Evolutionary conservation across 1,284 basidiomycete species (phyloP), one percentile per base, ranked within the genome.

Genomic region (Moniliophthora roreri): DNA sequence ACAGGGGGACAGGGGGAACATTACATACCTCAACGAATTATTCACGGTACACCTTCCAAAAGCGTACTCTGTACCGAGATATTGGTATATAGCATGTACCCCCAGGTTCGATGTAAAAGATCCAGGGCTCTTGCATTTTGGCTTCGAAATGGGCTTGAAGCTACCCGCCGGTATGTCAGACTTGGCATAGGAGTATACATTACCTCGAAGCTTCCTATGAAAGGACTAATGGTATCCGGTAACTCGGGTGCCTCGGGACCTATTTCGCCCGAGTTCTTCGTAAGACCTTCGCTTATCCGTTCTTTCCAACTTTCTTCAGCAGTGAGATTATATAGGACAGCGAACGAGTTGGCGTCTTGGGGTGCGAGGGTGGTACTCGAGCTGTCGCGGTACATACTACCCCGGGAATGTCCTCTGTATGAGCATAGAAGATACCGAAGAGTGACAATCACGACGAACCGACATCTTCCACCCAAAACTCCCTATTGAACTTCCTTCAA

Each of bases 181-280:
- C 38, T 2, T n/a, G n/a, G n/a, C 40, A 10, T 11, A 34, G 2
- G 46, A 45, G 20, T 32, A 54, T 68, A 8, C n/a, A n/a, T n/a
- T 41, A 76, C 77, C 72, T 80, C 78, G 53, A 78, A 77, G 2
- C 77, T 74, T 45, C 71, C 64, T 10, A 79, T 77, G 51, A 79
- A 80, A 1, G 78, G 78, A 52, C 70, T 72, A 36, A 80, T 77
- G 5, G 76, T 79, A 56, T 76, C 76, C 0, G 75, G 74, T 7
- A 79, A 62, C 58, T 80, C 77, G 0, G 77, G 78, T 3, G 76
- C 67, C 5, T 77, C 68, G 1, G 75, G 63, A 0, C 78, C 78
- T 3, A 77, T 45, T 0, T 64, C 64, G 42, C 72, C 73, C 78
- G 77, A 80, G 57, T 76, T 76, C 54, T 65, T 64, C 60, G 64